Evolutionary conservation across 805 yeast species (phyloP).

Genomic region (Torulaspora quercuum): DNA sequence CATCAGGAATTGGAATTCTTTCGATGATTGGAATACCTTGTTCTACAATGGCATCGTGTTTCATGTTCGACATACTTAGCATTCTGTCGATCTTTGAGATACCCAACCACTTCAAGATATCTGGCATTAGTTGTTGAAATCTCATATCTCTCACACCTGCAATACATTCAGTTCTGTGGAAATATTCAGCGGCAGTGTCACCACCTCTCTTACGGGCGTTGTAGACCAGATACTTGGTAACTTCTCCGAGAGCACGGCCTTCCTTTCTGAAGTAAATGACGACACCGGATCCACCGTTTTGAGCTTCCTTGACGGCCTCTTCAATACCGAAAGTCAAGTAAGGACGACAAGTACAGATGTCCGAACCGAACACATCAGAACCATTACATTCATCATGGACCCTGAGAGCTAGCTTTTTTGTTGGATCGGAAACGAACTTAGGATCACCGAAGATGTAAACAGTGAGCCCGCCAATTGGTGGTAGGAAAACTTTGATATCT

Average conservation of each 20-base stretch:
- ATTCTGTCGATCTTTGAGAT: conserved; percentile 60
- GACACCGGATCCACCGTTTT: conserved; percentile 60
- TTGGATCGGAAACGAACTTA: conserved; percentile 48
- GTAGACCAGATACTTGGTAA: conserved; percentile 64
- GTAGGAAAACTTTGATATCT: conserved; percentile 60
- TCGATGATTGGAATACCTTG: conserved; percentile 62
- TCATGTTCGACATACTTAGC: conserved; percentile 72
- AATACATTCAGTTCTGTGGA: conserved; percentile 65
- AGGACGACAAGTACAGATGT: conserved; percentile 68
- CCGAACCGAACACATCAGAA: conserved; percentile 65
- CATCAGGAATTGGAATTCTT: conserved; percentile 65
- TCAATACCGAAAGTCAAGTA: conserved; percentile 62
- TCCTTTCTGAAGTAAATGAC: conserved; percentile 66
- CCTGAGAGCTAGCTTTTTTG: conserved; percentile 52
- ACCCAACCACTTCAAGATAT: conserved; percentile 63
- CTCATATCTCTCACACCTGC: conserved; percentile 74
- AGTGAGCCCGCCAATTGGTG: conserved; percentile 68
- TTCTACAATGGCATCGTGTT: conserved; percentile 65
- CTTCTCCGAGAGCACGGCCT: conserved; percentile 69
- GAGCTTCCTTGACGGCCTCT: conserved; percentile 68
- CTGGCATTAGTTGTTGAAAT: conserved; percentile 71
- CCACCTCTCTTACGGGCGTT: conserved; percentile 69
- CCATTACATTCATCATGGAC: conserved; percentile 71
- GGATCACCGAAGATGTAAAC: conserved; percentile 66
- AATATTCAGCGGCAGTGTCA: conserved; percentile 64